Evolutionary conservation across 345 rosid genomes (phyloP).

Genomic region (Pugionium cornutum): DNA sequence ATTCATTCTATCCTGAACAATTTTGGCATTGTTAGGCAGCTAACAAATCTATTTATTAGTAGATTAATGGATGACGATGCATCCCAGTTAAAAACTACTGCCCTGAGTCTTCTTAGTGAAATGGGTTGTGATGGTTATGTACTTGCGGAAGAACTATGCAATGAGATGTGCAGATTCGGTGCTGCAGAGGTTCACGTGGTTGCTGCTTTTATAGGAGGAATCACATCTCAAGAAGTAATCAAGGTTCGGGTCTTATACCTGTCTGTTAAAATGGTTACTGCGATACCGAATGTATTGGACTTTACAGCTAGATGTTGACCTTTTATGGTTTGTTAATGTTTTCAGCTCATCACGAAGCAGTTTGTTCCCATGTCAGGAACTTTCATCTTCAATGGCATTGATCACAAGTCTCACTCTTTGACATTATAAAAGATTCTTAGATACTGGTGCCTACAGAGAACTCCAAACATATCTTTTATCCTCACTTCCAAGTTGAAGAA

Average conservation of each 20-base stretch:
- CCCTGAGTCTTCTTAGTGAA: conserved; percentile 64
- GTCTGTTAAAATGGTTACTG: not conserved
- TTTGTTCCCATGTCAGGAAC: conserved; percentile 87
- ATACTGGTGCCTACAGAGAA: conserved; percentile 21
- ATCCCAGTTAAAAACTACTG: conserved; percentile 63
- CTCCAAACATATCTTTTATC: conserved; percentile 7
- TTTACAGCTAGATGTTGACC: conserved; percentile 4
- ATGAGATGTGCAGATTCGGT: conserved; percentile 91
- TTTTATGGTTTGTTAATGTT: conserved; percentile 15
- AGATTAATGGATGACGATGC: conserved; percentile 74
- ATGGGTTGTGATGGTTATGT: conserved; percentile 75
- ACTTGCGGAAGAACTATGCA: conserved; percentile 78
- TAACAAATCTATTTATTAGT: conserved; percentile 7
- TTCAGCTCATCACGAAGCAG: conserved; percentile 86
- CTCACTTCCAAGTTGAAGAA: not conserved
- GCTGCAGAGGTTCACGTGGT: conserved; percentile 94
- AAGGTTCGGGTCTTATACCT: conserved; percentile 53
- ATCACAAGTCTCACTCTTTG: conserved; percentile 83
- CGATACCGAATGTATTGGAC: not conserved
- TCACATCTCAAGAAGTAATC: conserved; percentile 91
- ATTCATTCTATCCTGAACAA: not conserved
- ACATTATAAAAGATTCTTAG: conserved; percentile 44
- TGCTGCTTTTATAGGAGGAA: conserved; percentile 89
- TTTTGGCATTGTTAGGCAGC: not conserved
- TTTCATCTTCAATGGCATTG: conserved; percentile 81